A percentile compares a stretch with the other conserved stretches of the same genome.
phyloP scores from a whole-genome alignment of 352 stramenopile genomes.

The Pythium phragmiticola region DNA sequence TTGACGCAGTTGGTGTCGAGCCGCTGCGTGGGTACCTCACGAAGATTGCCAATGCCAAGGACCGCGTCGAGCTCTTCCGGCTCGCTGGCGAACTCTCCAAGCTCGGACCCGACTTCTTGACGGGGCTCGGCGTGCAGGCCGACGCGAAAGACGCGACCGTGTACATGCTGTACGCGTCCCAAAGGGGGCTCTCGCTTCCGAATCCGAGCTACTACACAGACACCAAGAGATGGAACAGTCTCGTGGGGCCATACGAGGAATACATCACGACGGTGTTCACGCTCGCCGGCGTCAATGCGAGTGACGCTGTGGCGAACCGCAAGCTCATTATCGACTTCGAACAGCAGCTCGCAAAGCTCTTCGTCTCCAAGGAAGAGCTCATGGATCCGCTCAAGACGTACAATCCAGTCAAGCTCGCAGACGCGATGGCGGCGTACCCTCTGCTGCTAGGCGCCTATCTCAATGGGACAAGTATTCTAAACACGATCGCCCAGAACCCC shows the following conservation, averaged over 20 bases:
- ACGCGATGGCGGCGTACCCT: constrained; percentile 47
- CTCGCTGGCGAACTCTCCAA: constrained; percentile 54
- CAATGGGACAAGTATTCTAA: constrained; percentile 41
- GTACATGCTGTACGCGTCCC: constrained; percentile 80
- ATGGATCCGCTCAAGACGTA: constrained; percentile 89
- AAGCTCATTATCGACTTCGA: constrained; percentile 86
- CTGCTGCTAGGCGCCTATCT: constrained; percentile 55
- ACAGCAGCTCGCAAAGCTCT: constrained; percentile 69
- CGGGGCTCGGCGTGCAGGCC: constrained; percentile 57
- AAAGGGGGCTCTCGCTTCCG: constrained; percentile 86
- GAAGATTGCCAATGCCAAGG: constrained; percentile 33
- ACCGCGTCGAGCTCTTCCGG: constrained; percentile 45
- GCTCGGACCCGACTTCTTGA: constrained; percentile 75
- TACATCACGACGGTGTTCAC: constrained; percentile 79
- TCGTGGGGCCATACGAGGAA: constrained; percentile 69
- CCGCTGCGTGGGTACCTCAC: constrained; percentile 39
- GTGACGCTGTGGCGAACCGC: constrained; percentile 31
- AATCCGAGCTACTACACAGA: constrained; percentile 93
- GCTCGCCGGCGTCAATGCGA: constrained; percentile 45
- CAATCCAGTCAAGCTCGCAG: constrained; percentile 81
- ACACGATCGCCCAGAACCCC: constrained; percentile 32
- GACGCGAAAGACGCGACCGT: constrained; percentile 86
- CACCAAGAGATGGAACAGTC: constrained; percentile 66
- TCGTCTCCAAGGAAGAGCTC: constrained; percentile 88
- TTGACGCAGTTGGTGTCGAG: constrained; percentile 37